Evolutionary conservation across 2,329 filamentous ascomycete species (phyloP).

Genomic region (Mollisiaceae sp.): DNA sequence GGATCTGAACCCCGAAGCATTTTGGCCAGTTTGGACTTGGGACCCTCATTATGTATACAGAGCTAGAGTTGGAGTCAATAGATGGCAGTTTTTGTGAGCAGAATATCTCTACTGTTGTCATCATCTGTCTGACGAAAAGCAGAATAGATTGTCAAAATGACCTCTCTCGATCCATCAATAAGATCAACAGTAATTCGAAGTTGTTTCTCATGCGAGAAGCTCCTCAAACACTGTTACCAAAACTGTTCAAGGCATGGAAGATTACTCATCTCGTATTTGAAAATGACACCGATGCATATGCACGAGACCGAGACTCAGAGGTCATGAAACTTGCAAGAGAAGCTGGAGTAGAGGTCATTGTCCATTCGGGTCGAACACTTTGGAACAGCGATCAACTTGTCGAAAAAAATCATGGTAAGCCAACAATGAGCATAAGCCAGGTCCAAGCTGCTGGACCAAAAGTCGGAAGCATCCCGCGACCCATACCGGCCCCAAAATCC

Average conservation of each 20-base stretch:
- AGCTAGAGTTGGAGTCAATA: conserved; percentile 71
- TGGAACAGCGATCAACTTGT: conserved; percentile 77
- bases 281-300: conserved; percentile 79
- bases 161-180: conserved; percentile 68
- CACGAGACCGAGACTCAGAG: conserved; percentile 63
- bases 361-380: conserved; percentile 67
- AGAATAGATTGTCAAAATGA: conserved; percentile 76
- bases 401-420: conserved; percentile 66
- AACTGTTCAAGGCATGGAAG: conserved; percentile 74
- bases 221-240: conserved; percentile 72
- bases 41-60: conserved; percentile 81
- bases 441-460: conserved; percentile 67
- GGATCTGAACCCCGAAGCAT: conserved; percentile 67
- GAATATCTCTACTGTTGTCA: not conserved
- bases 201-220: conserved; percentile 75
- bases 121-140: conserved; percentile 12
- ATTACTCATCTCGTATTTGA: conserved; percentile 81
- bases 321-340: conserved; percentile 64
- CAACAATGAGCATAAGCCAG: conserved; percentile 76
- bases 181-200: conserved; percentile 72
- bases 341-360: conserved; percentile 72
- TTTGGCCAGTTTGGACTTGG: conserved; percentile 82
- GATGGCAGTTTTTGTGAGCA: conserved; percentile 72
- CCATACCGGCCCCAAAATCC: conserved; percentile 61
- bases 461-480: conserved; percentile 64